phyloP scores from a whole-genome alignment of 2,329 filamentous ascomycete species.

The Triangularia verruculosa region DNA sequence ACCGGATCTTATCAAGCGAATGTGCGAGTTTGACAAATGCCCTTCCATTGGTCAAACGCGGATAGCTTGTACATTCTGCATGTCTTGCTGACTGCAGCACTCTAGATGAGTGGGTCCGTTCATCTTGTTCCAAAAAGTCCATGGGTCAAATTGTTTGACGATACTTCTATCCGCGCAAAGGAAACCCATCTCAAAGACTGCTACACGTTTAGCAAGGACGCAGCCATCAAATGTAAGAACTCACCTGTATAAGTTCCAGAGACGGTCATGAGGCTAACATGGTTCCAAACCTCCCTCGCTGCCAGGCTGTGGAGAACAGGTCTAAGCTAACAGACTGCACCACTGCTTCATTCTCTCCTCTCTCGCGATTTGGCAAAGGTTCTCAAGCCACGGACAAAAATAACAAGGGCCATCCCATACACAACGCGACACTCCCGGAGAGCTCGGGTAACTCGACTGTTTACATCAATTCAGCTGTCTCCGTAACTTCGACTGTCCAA shows the following conservation, averaged over 20 bases:
- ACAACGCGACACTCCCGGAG: background rate
- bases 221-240: slow-evolving; percentile 3
- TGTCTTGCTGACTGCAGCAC: slow-evolving; percentile 22
- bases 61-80: slow-evolving; percentile 16
- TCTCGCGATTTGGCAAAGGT: background rate
- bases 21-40: slow-evolving; percentile 22
- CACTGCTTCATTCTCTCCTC: background rate
- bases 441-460: background rate
- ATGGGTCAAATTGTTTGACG: slow-evolving; percentile 21
- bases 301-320: background rate
- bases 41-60: slow-evolving; percentile 7
- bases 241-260: background rate
- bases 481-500: background rate
- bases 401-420: background rate
- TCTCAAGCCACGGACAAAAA: background rate
- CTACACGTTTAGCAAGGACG: slow-evolving; percentile 16
- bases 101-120: slow-evolving; percentile 15
- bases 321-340: slow-evolving; percentile 1
- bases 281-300: slow-evolving; percentile 11
- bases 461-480: background rate
- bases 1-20: slow-evolving; percentile 15
- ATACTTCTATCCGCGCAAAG: slow-evolving; percentile 17
- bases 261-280: background rate
- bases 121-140: slow-evolving; percentile 8
- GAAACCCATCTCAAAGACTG: slow-evolving; percentile 11